phyloP scores from a whole-genome alignment of 2,329 filamentous ascomycete species.

The Aspergillus texensis region DNA sequence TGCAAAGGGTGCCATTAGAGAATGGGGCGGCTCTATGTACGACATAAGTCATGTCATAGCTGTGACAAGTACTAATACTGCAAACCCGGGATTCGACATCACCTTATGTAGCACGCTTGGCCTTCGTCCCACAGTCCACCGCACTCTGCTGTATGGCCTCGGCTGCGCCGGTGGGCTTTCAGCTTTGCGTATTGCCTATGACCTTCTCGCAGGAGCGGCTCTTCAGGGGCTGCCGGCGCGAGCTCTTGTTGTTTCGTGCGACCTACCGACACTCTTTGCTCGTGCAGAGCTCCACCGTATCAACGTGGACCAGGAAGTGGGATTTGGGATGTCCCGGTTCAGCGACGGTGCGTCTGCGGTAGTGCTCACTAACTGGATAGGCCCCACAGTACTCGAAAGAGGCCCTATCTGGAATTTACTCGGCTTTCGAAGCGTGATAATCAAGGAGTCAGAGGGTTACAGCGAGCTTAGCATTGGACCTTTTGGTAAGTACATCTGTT shows the following conservation, averaged over 20 bases:
- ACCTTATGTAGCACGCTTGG: slow-evolving; percentile 63
- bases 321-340: not conserved
- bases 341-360: slow-evolving; percentile 3
- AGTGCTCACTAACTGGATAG: not conserved
- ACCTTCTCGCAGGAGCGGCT: slow-evolving; percentile 65
- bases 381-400: not conserved
- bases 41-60: slow-evolving; percentile 67
- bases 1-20: not conserved
- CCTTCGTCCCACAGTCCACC: slow-evolving; percentile 62
- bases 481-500: not conserved
- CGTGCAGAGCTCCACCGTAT: not conserved
- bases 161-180: slow-evolving; percentile 68
- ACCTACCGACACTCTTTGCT: slow-evolving; percentile 13
- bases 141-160: slow-evolving; percentile 66
- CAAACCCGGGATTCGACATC: slow-evolving; percentile 70
- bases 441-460: slow-evolving; percentile 3
- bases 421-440: not conserved
- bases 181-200: slow-evolving; percentile 64
- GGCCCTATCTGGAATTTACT: not conserved
- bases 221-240: slow-evolving; percentile 63
- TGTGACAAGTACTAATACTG: slow-evolving; percentile 70
- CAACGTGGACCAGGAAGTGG: not conserved
- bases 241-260: slow-evolving; percentile 63
- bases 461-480: not conserved
- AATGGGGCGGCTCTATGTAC: not conserved